Conservation (phyloP, 192 early-diverging fungal genomes). For the Gryganskiella cystojenkinii region DNA sequence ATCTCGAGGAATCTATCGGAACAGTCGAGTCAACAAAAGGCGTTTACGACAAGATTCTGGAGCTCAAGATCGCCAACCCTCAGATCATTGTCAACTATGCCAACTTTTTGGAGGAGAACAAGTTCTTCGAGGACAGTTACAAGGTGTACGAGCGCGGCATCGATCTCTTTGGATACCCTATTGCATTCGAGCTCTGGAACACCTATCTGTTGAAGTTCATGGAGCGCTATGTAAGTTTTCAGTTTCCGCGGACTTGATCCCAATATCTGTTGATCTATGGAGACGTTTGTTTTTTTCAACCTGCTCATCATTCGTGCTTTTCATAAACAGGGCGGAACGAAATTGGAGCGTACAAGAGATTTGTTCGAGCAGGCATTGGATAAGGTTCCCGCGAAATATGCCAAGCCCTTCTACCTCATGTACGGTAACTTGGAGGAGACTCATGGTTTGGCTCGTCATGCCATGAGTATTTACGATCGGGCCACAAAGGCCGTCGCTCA, state of each 20-base stretch:
- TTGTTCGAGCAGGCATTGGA: constrained; percentile 95
- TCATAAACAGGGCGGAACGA: constrained; percentile 82
- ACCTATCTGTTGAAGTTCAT: constrained; percentile 92
- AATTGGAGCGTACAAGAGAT: constrained; percentile 93
- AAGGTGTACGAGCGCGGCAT: constrained; percentile 97
- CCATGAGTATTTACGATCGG: constrained; percentile 94
- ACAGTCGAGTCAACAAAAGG: constrained; percentile 80
- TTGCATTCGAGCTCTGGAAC: constrained; percentile 98
- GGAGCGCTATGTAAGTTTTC: constrained; percentile 73
- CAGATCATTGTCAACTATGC: constrained; percentile 98
- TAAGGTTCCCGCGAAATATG: constrained; percentile 85
- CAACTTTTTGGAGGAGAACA: constrained; percentile 86
- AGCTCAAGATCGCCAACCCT: constrained; percentile 93
- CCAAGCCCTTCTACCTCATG: constrained; percentile 87
- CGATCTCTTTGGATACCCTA: constrained; percentile 94
- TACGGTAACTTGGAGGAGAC: constrained; percentile 95
- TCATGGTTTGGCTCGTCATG: constrained; percentile 89
- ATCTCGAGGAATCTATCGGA: constrained; percentile 93
- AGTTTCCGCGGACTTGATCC: background rate
- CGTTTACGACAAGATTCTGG: constrained; percentile 93
- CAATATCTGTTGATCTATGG: background rate
- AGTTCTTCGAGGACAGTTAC: constrained; percentile 96
- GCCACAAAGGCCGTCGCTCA: constrained; percentile 84
- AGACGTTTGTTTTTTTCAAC: background rate
- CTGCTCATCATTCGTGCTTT: background rate